A percentile compares a stretch with the other conserved stretches of the same genome.
phyloP scores from a whole-genome alignment of 2,329 filamentous ascomycete genomes.

The Diaporthe humulicola region DNA sequence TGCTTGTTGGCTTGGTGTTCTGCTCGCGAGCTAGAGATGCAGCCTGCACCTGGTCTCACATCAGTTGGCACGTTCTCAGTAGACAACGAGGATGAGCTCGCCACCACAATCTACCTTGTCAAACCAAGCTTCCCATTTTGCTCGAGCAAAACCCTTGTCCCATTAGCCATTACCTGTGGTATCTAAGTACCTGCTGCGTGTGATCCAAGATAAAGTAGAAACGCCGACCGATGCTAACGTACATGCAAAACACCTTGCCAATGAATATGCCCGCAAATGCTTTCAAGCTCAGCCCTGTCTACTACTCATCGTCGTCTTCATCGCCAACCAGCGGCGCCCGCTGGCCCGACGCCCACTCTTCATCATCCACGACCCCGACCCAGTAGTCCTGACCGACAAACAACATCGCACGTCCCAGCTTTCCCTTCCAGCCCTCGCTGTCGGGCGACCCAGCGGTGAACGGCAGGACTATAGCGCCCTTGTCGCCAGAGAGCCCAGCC shows the following conservation, averaged over 20 bases:
- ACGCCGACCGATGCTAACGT: slow-evolving; percentile 28
- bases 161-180: slow-evolving; percentile 6
- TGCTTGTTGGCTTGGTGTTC: slow-evolving; percentile 1
- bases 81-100: background rate
- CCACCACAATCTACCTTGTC: background rate
- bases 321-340: slow-evolving; percentile 45
- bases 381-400: slow-evolving; percentile 82
- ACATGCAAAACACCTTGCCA: slow-evolving; percentile 19
- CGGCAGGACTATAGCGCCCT: slow-evolving; percentile 54
- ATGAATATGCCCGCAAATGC: slow-evolving; percentile 2
- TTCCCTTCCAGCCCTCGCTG: slow-evolving; percentile 84
- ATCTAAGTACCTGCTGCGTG: background rate
- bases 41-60: background rate
- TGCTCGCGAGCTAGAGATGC: background rate
- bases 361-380: slow-evolving; percentile 73
- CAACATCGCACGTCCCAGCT: slow-evolving; percentile 84
- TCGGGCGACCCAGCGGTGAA: slow-evolving; percentile 79
- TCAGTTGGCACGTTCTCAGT: slow-evolving; percentile 11
- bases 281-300: background rate
- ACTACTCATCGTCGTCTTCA: slow-evolving; percentile 4
- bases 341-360: slow-evolving; percentile 76
- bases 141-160: slow-evolving; percentile 10
- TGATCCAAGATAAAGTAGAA: background rate
- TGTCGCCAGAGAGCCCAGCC: slow-evolving; percentile 51
- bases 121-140: background rate